Percentiles rank a stretch among this genome's conserved stretches.
These are phyloP conservation scores for Crithidia acanthocephali DNA, from an alignment of 208 protist species.

Conservation along the genomic window DNA sequence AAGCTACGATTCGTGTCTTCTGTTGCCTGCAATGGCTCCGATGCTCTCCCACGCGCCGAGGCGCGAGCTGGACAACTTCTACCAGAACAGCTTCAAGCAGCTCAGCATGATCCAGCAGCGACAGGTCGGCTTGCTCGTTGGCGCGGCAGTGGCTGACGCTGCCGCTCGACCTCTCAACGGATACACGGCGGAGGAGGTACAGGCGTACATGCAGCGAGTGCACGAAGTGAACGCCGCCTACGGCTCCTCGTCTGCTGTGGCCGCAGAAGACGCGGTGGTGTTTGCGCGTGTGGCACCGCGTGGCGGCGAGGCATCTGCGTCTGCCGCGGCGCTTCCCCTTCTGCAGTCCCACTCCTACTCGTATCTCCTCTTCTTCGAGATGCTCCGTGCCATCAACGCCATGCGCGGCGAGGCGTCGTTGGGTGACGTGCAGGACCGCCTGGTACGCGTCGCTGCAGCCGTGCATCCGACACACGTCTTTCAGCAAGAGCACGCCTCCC, in stretches of 20 bases:
- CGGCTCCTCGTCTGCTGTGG: not conserved
- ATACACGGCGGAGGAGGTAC: slow-evolving; percentile 43
- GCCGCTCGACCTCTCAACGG: slow-evolving; percentile 68
- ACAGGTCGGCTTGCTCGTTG: slow-evolving; percentile 80
- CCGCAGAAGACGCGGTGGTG: not conserved
- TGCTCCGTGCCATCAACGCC: slow-evolving; percentile 67
- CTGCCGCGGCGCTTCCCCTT: not conserved
- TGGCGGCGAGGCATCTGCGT: not conserved
- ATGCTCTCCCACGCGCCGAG: slow-evolving; percentile 23
- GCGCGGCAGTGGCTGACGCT: slow-evolving; percentile 77
- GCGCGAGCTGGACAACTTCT: slow-evolving; percentile 61
- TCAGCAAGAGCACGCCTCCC: slow-evolving; percentile 60
- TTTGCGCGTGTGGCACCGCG: slow-evolving; percentile 25
- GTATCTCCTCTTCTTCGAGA: slow-evolving; percentile 54
- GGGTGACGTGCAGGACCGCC: slow-evolving; percentile 41
- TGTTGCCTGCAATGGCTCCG: slow-evolving; percentile 23
- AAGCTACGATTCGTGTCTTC: not conserved
- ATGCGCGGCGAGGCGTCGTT: slow-evolving; percentile 65
- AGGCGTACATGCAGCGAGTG: slow-evolving; percentile 10
- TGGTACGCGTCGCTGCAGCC: slow-evolving; percentile 39
- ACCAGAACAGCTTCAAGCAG: slow-evolving; percentile 87
- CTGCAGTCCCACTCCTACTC: slow-evolving; percentile 66
- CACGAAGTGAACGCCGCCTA: not conserved
- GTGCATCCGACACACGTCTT: slow-evolving; percentile 38
- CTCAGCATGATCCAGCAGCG: slow-evolving; percentile 82